Conservation (phyloP, 1,284 basidiomycete genomes). For the Ustilago loliicola region DNA sequence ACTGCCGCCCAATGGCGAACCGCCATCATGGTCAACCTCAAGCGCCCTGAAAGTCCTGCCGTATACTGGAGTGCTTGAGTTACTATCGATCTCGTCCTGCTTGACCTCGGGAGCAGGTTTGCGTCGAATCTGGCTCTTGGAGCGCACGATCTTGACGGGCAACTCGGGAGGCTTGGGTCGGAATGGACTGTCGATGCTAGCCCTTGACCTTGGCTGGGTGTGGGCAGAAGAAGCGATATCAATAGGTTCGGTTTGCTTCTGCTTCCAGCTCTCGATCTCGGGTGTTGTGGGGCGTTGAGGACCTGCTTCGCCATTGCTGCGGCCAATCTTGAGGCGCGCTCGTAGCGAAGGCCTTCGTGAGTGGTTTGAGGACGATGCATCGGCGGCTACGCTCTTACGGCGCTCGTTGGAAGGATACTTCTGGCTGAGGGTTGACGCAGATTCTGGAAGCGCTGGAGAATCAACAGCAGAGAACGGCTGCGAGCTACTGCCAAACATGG, state of each 20-base stretch:
- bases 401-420: slow-evolving; percentile 3
- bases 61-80: slow-evolving; percentile 38
- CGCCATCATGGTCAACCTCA: slow-evolving; percentile 18
- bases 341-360: slow-evolving; percentile 31
- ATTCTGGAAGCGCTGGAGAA: slow-evolving; percentile 26
- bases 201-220: background rate
- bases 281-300: slow-evolving; percentile 38
- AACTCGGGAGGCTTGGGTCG: slow-evolving; percentile 16
- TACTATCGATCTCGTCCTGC: slow-evolving; percentile 49
- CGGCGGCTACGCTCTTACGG: background rate
- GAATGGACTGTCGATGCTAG: slow-evolving; percentile 26
- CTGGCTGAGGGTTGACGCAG: slow-evolving; percentile 15
- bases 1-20: slow-evolving; percentile 27
- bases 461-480: background rate
- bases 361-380: slow-evolving; percentile 9
- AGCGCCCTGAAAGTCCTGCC: slow-evolving; percentile 18
- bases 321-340: slow-evolving; percentile 19
- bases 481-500: slow-evolving; percentile 20
- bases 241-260: slow-evolving; percentile 1
- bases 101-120: slow-evolving; percentile 44
- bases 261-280: slow-evolving; percentile 58
- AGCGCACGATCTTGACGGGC: slow-evolving; percentile 41
- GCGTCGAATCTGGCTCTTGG: slow-evolving; percentile 30
- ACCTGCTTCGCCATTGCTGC: slow-evolving; percentile 8
- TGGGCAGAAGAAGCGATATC: background rate